Evolutionary conservation across 345 rosid genomes (phyloP), one percentile per base, ranked within the genome.

Genomic region (Linum tenue): DNA sequence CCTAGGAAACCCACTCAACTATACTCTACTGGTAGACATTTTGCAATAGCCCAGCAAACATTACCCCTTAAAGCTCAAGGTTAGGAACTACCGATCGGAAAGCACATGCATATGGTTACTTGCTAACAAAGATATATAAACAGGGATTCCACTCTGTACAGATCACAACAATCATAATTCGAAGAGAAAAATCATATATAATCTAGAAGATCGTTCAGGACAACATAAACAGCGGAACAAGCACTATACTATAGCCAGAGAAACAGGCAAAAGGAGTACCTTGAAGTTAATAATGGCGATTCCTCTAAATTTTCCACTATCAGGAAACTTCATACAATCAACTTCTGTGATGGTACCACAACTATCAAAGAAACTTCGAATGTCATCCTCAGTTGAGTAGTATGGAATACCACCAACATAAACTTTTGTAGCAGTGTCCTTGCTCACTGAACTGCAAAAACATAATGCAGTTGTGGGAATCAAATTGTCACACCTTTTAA

Each of bases 341-440:
- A 92, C 66, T 67, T 85, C 92, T 7, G 80, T 78, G 68, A 88
- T 85, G 66, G 80, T 81, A 36, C 97, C 99, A 61, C 96, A 88
- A 67, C 89, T 67, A 81, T 81, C 91, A 62, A 94, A 94, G 84
- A 71, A 90, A 69, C 85, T 84, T 50, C 82, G 84, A 70, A 92
- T 92, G 69, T 90, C 99, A 72, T 85, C 94, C 74, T 92, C 97
- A 0, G 83, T 80, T 3, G 85, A 88, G 62, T 86, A 77, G 72
- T 88, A 92, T 17, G 96, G 99, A 75, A 92, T 88, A 56, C 99
- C 98, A 5, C 99, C 99, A 65, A 84, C 94, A 65, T 88, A 90
- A 63, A 88, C 72, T 80, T 83, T 86, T 4, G 71, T 76, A 63
- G 90, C 80, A 83, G 72, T 73, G 64, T 77, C 66, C 55, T 66